Evolutionary conservation across 2,329 filamentous ascomycete species (phyloP), one percentile per base, ranked within the genome.

Genomic region (Colletotrichum caudatum): DNA sequence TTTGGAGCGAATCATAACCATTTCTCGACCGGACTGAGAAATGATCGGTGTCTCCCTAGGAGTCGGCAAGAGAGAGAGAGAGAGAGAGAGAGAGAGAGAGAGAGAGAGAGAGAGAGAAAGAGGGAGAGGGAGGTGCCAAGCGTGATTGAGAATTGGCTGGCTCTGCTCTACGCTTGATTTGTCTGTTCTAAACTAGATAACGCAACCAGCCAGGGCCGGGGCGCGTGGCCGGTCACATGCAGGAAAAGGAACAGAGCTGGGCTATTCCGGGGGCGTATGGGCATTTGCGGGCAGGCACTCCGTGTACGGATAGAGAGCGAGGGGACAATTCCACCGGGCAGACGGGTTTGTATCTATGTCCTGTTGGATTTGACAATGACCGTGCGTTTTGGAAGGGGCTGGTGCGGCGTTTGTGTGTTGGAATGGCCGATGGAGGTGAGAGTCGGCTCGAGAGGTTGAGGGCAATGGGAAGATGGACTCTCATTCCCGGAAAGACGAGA

Each of bases 191-290:
- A 23, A 39, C 44, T 58, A 18, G 39, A 39, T 56, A 64, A 69
- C 64, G 69, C 69, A 71, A 71, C 58, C 69, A 64, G 64, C 69
- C 64, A 58, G 64, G 46, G 48, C n/a, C n/a, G 33, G 14, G 59
- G 46, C 53, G 66, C 56, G 58, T 68, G 65, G 58, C 53, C 69
- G 44, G 64, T 71, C 69, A 69, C 69, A 69, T 71, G 69, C 65
- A 54, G 69, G 59, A 64, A 64, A 46, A 48, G 51, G 26, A 62
- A 59, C 37, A 61, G 50, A 67, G 64, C 63, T 71, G 58, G 68
- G 29, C 16, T 59, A 46, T 62, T 39, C 20, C 35, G 16, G 44
- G 50, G 50, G 29, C 2, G 41, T 29, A 39, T 46, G 63, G 46
- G 63, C 56, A 60, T 61, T 46, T 41, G 63, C 64, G 48, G 63